These are phyloP conservation scores for Iris macrosiphon DNA, from an alignment of 106 monocot species.

Conservation along the genomic window DNA sequence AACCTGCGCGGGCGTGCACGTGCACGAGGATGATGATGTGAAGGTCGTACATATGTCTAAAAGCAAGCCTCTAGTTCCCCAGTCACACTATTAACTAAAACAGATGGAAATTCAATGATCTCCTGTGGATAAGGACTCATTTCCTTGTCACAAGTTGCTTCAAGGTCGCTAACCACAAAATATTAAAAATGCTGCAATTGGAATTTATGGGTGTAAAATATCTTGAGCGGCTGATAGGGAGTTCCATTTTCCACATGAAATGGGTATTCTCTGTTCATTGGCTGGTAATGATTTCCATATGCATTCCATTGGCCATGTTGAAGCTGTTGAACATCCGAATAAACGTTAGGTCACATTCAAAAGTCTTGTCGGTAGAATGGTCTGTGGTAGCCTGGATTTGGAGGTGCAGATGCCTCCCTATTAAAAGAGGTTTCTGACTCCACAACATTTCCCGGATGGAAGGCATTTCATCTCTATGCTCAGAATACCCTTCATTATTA, in stretches of 20 bases:
- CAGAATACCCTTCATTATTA: conserved; percentile 34
- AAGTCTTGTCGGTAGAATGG: too few relatives aligned
- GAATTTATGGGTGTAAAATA: conserved; percentile 39
- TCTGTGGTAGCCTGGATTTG: too few relatives aligned
- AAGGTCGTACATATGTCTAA: conserved; percentile 75
- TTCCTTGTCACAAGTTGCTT: too few relatives aligned
- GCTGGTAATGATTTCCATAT: conserved; percentile 29
- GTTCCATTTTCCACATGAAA: conserved; percentile 37
- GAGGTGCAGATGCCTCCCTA: conserved; percentile 23
- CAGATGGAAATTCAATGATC: conserved; percentile 89
- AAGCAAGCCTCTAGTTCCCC: too few relatives aligned
- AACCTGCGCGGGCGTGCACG: too few relatives aligned
- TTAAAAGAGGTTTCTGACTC: conserved; percentile 9
- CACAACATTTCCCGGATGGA: neutral
- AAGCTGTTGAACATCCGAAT: too few relatives aligned
- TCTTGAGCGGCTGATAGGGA: conserved; percentile 41
- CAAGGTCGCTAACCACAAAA: conserved; percentile 89
- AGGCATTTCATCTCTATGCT: conserved; percentile 22
- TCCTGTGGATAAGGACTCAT: conserved; percentile 62
- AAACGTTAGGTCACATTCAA: conserved; percentile 18
- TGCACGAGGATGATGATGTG: conserved; percentile 50
- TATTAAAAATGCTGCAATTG: conserved; percentile 78
- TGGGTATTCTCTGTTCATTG: too few relatives aligned
- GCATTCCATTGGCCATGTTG: conserved; percentile 24
- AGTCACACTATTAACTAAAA: too few relatives aligned